Evolutionary conservation across 768 basidiomycete species (phyloP), one percentile per base, ranked within the genome.

Genomic region (Tremella mesenterica): DNA sequence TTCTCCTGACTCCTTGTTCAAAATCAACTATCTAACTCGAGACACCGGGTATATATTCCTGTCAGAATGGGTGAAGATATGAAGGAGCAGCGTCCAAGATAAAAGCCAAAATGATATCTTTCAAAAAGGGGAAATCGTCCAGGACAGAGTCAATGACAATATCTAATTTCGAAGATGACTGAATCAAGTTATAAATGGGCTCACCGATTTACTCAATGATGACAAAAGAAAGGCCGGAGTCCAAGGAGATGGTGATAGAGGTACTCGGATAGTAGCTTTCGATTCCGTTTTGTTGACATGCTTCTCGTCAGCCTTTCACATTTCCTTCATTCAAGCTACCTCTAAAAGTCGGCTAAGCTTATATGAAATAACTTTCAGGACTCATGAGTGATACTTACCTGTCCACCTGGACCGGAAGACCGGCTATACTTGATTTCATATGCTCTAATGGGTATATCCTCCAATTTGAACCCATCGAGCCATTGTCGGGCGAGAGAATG

Each of bases 241-340:
- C 71, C 71, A 72, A 0, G n/a, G 30, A 8, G 57, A 50, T 36
- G 28, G 28, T 3, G 28, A 14, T 1, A 66, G 31, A 46, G 50
- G 34, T 21, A 54, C 59, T 14, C 68, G 46, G 10, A 73, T 20
- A 6, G 61, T 60, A 13, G 70, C 70, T 52, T 73, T 73, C 14
- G 72, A 70, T 52, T 63, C 65, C n/a, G 70, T 68, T 52, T 68
- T 73, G 44, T 73, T 73, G 21, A 73, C 72, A 56, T 73, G 70
- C 72, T 73, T 34, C 48, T 18, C 23, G 13, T 0, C 33, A 10
- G 12, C n/a, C 41, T 8, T 43, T 20, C 18, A 25, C 29, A 48
- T 10, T n/a, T 4, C 12, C n/a, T 7, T 31, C 5, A 23, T 20
- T 21, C 6, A 13, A n/a, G 21, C 9, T 23, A 20, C 20, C 44